Base-by-base conservation (phyloP, 345 rosid species). In the Mercurialis annua region DNA sequence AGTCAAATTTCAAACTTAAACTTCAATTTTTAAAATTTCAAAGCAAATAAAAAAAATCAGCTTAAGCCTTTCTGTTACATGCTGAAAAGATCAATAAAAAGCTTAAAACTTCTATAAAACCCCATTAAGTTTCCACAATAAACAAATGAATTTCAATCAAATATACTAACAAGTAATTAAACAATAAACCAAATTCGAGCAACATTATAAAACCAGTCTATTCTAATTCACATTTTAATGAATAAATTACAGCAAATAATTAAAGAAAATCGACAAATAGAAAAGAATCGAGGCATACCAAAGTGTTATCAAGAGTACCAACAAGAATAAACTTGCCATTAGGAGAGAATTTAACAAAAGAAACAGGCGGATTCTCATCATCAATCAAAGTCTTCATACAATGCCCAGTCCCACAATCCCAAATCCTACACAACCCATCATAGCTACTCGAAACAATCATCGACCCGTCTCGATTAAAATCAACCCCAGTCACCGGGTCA, bases 241-340 rank as follows among this genome's bases (percentile, higher is more conserved):
- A n/a, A 46, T 12, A 20, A 50, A n/a, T 11, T 5, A 21, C 2
- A 1, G 26, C 8, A n/a, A 20, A 6, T 6, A n/a, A 9, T 50
- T 21, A 20, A 5, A 50, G 54, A 20, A 15, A 42, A 4, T 40
- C 50, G 5, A 61, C 6, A 0, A 21, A 42, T 4, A 33, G 49
- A 61, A 24, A 68, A 4, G 26, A 16, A 53, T 26, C 18, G 17
- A 0, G 20, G 20, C 83, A 74, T 72, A 91, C 99, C 88, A 94
- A 68, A n/a, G 89, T 83, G 74, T 85, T 85, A 67, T 92, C 97
- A 21, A 89, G 84, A 12, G 97, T 89, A 10, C 96, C 98, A 65
- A 94, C 96, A 59, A 94, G 97, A 42, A 94, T 86, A 17, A 85
- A 94, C 77, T 91, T 94, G 49, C 98, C 96, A 71, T 94, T 94